Evolutionary conservation across 2,329 filamentous ascomycete species (phyloP).

Genomic region (Botrytis sinoallii): DNA sequence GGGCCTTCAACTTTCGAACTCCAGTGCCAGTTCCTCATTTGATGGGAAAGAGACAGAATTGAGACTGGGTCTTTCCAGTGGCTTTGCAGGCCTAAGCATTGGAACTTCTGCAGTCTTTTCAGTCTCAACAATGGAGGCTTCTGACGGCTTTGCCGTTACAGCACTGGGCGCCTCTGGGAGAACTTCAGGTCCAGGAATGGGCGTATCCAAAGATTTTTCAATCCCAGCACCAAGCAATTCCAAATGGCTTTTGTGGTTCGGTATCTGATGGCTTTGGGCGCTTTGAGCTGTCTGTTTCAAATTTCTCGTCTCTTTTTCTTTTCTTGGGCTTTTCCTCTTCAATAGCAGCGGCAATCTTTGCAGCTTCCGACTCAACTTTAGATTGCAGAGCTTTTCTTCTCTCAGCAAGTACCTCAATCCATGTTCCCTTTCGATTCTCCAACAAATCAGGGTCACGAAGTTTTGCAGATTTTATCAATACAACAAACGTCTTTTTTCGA

Average conservation of each 20-base stretch:
- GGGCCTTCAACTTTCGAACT: neutral
- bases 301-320: conserved; percentile 3
- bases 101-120: neutral
- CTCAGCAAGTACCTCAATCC: conserved; percentile 22
- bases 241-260: neutral
- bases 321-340: conserved; percentile 11
- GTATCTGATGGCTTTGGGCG: neutral
- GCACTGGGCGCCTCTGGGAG: neutral
- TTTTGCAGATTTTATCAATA: conserved; percentile 36
- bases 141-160: neutral
- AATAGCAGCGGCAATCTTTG: neutral
- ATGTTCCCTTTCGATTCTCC: conserved; percentile 22
- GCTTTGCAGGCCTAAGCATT: neutral
- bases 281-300: neutral
- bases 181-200: neutral
- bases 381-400: conserved; percentile 16
- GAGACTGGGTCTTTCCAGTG: neutral
- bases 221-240: neutral
- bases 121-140: no score
- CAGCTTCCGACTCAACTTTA: conserved; percentile 8
- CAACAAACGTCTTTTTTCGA: conserved; percentile 35
- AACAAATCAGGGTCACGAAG: conserved; percentile 30
- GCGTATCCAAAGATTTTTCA: neutral
- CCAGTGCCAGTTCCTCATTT: neutral
- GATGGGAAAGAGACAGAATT: neutral